Percentiles rank a stretch among this genome's conserved stretches.
phyloP scores from a whole-genome alignment of 306 rosid genomes.

The Casuarina cunninghamiana region DNA sequence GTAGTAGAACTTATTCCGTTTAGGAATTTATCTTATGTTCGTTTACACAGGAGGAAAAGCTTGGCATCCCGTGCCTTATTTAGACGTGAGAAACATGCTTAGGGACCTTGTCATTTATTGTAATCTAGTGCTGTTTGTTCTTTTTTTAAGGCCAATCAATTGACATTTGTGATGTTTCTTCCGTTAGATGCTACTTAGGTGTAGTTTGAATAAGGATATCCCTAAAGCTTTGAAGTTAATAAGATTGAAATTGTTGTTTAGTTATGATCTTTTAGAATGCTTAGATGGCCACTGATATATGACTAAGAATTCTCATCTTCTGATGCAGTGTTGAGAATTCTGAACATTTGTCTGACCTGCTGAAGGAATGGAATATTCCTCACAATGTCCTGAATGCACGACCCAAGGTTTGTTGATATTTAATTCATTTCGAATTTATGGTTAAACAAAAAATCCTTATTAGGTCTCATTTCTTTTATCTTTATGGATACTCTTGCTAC shows the following conservation, averaged over 20 bases:
- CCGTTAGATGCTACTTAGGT: background rate
- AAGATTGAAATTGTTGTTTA: conserved; percentile 14
- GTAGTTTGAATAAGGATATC: conserved; percentile 13
- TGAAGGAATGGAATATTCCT: conserved; percentile 74
- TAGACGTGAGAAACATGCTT: background rate
- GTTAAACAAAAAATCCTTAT: conserved; percentile 14
- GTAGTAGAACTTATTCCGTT: background rate
- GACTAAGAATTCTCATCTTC: conserved; percentile 34
- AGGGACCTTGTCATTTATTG: background rate
- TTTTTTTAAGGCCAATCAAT: conserved; percentile 6
- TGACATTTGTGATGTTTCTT: background rate
- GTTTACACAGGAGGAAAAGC: background rate
- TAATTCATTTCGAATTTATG: conserved; percentile 18
- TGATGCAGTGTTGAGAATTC: conserved; percentile 88
- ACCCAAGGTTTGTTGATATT: conserved; percentile 72
- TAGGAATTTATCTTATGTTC: background rate
- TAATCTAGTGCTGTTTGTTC: background rate
- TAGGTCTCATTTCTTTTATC: background rate
- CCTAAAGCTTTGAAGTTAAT: conserved; percentile 3
- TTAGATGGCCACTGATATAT: conserved; percentile 19
- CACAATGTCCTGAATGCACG: conserved; percentile 95
- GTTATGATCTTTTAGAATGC: conserved; percentile 17
- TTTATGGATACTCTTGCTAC: conserved; percentile 8
- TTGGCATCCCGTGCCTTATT: background rate
- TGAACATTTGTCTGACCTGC: conserved; percentile 80